Percentiles rank a stretch among this genome's conserved stretches.
Evolutionary conservation across 257 asterid genomes (phyloP).

Genomic region (Solanum bulbocastanum): DNA sequence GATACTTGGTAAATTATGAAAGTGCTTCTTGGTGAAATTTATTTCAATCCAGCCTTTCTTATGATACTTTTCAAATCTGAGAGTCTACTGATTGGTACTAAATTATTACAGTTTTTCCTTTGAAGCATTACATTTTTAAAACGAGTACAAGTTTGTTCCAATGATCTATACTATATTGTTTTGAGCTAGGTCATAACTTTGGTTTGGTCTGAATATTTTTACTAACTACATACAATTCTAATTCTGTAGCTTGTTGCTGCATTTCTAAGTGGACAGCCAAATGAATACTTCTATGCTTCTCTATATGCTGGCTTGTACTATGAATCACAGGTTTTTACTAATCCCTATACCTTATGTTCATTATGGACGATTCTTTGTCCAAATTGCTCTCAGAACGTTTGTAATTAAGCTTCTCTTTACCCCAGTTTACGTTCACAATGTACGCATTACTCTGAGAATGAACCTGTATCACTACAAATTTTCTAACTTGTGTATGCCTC

Average conservation of each 20-base stretch:
- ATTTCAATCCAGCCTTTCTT: background rate
- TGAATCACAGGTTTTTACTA: conserved; percentile 63
- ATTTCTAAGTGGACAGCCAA: conserved; percentile 49
- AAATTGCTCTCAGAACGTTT: background rate
- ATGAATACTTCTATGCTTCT: conserved; percentile 71
- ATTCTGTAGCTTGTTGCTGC: conserved; percentile 49
- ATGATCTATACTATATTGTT: background rate
- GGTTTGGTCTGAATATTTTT: background rate
- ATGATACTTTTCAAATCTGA: background rate
- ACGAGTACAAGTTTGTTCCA: background rate
- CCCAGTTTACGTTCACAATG: background rate
- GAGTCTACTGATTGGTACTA: background rate
- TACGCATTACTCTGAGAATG: background rate
- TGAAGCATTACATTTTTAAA: background rate
- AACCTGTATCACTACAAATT: background rate
- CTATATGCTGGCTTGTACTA: conserved; percentile 79
- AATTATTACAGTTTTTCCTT: background rate
- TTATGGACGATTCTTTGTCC: background rate
- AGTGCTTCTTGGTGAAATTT: background rate
- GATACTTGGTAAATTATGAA: background rate
- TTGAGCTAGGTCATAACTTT: background rate
- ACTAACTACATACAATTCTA: conserved; percentile 1
- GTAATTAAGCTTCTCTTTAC: background rate
- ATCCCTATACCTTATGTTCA: background rate
- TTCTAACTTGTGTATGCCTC: background rate